These are phyloP conservation scores for Aurinia saxatilis DNA, from an alignment of 345 rosid species.

Conservation along the genomic window DNA sequence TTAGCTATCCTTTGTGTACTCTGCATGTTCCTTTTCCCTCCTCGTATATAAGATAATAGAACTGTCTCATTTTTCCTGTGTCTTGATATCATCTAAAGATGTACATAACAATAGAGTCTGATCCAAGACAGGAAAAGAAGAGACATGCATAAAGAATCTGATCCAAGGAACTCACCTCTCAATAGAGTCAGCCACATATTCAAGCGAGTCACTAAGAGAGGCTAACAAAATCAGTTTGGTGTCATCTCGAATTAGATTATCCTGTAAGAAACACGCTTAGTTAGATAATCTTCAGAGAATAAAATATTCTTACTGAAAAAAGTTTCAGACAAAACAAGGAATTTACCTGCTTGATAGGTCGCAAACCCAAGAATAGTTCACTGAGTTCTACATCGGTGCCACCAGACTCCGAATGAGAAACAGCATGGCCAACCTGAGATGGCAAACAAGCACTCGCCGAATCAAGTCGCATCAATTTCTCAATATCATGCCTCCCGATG, in stretches of 20 bases:
- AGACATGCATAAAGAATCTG: slow-evolving; percentile 16
- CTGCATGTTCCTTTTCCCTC: background rate
- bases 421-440: slow-evolving; percentile 41
- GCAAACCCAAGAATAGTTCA: slow-evolving; percentile 61
- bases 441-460: slow-evolving; percentile 74
- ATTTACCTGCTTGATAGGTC: slow-evolving; percentile 82
- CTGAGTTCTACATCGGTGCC: slow-evolving; percentile 66
- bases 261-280: slow-evolving; percentile 41
- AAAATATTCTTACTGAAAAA: background rate
- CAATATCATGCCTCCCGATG: slow-evolving; percentile 96
- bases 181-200: slow-evolving; percentile 94
- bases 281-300: background rate
- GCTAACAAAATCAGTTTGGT: slow-evolving; percentile 90
- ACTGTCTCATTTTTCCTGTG: background rate
- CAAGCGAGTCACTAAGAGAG: slow-evolving; percentile 93
- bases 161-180: slow-evolving; percentile 58
- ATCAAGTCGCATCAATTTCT: slow-evolving; percentile 87
- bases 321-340: background rate
- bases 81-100: slow-evolving; percentile 8
- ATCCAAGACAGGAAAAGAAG: background rate
- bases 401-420: slow-evolving; percentile 40
- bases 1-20: background rate
- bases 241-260: slow-evolving; percentile 89
- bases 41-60: background rate
- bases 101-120: background rate